phyloP scores from a whole-genome alignment of 2,329 filamentous ascomycete genomes.

The Fusarium sp. region DNA sequence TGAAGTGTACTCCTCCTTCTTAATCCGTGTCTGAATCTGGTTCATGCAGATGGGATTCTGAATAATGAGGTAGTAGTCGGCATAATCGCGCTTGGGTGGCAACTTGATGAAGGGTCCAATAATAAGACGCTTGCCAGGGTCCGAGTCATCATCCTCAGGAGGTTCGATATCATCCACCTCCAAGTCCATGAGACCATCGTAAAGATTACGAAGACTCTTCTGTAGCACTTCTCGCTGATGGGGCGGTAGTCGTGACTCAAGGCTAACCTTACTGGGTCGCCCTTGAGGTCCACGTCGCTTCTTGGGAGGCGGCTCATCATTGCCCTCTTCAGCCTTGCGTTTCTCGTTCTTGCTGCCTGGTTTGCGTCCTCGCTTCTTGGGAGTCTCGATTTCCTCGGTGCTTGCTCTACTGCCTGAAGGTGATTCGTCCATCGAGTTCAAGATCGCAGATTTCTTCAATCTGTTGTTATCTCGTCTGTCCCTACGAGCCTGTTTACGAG shows the following conservation, averaged over 20 bases:
- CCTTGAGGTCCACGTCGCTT: constrained; percentile 80
- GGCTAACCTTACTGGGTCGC: constrained; percentile 70
- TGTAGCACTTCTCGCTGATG: constrained; percentile 83
- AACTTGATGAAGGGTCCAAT: constrained; percentile 95
- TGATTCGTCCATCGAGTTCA: constrained; percentile 69
- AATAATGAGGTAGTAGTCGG: constrained; percentile 96
- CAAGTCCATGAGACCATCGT: constrained; percentile 83
- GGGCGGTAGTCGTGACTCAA: constrained; percentile 66
- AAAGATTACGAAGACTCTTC: constrained; percentile 79
- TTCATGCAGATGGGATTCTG: constrained; percentile 95
- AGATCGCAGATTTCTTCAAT: constrained; percentile 64
- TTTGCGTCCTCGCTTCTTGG: constrained; percentile 89
- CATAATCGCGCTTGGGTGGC: constrained; percentile 88
- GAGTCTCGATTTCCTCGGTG: constrained; percentile 80
- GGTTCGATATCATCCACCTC: constrained; percentile 80
- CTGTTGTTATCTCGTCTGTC: constrained; percentile 84
- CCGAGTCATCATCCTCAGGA: constrained; percentile 68
- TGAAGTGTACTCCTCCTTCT: constrained; percentile 90
- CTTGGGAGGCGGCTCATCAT: constrained; percentile 81
- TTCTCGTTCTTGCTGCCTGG: constrained; percentile 80
- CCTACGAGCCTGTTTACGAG: constrained; percentile 86
- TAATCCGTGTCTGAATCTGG: constrained; percentile 93
- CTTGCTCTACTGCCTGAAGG: constrained; percentile 83
- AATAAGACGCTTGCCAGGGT: constrained; percentile 77
- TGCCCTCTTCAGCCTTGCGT: constrained; percentile 85